Conservation (phyloP, 2,329 filamentous ascomycete species). For the Samsoniella hepiali region DNA sequence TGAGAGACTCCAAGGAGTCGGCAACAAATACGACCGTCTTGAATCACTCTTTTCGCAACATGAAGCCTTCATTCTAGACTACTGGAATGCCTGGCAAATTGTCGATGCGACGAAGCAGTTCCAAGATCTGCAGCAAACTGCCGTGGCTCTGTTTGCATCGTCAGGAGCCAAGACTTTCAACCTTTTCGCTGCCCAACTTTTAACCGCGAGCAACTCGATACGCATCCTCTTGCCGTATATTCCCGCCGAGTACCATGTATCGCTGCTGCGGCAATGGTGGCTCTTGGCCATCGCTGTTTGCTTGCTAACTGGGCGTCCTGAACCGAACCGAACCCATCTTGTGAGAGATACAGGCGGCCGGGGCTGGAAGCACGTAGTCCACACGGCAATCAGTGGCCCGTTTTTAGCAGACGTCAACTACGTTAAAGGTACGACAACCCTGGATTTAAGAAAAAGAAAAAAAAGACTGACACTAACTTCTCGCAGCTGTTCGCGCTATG, state of each 20-base stretch:
- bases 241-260: conserved; percentile 67
- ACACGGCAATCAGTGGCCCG: conserved; percentile 65
- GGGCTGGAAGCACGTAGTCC: conserved; percentile 73
- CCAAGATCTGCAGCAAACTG: conserved; percentile 62
- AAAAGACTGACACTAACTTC: conserved; percentile 14
- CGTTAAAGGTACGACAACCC: conserved; percentile 63
- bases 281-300: conserved; percentile 76
- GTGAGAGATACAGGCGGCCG: conserved; percentile 57
- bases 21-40: conserved; percentile 62
- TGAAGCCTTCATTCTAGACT: conserved; percentile 70
- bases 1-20: conserved; percentile 64
- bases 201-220: conserved; percentile 84
- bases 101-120: conserved; percentile 71
- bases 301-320: conserved; percentile 69
- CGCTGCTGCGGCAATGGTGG: conserved; percentile 85
- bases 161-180: conserved; percentile 64
- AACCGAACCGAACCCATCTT: conserved; percentile 64
- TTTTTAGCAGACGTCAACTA: conserved; percentile 75
- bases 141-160: conserved; percentile 59
- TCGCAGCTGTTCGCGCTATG: conserved; percentile 65
- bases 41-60: conserved; percentile 64
- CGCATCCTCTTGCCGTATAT: conserved; percentile 79
- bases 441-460: not conserved
- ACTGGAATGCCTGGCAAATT: conserved; percentile 87
- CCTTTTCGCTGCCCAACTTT: conserved; percentile 76